Evolutionary conservation across 2,329 filamentous ascomycete genomes (phyloP).

Genomic region (Pseudovirgaria hyperparasitica): DNA sequence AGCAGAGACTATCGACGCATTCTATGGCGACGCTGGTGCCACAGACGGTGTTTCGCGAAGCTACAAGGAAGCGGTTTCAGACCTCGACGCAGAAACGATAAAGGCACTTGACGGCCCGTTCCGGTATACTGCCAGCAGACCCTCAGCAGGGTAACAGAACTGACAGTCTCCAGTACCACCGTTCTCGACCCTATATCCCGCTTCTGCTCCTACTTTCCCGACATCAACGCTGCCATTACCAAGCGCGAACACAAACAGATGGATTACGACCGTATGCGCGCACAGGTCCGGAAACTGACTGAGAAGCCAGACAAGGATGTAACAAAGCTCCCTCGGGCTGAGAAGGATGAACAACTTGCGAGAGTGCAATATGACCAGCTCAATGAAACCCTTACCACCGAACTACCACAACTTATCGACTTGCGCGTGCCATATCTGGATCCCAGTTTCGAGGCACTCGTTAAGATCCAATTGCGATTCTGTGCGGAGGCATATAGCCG

Average conservation of each 20-base stretch:
- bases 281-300: conserved; percentile 90
- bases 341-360: conserved; percentile 93
- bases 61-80: conserved; percentile 97
- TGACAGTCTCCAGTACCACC: conserved; percentile 49
- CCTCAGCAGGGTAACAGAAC: conserved; percentile 8
- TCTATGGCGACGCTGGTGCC: conserved; percentile 92
- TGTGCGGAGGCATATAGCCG: conserved; percentile 94
- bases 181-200: conserved; percentile 90
- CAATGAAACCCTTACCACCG: conserved; percentile 87
- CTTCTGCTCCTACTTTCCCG: conserved; percentile 97
- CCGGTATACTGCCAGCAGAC: conserved; percentile 39
- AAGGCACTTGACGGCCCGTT: conserved; percentile 96
- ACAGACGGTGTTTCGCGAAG: conserved; percentile 90
- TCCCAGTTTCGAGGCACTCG: conserved; percentile 90
- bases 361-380: conserved; percentile 89
- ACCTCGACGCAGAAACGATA: conserved; percentile 95
- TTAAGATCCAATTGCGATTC: conserved; percentile 96
- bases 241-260: conserved; percentile 97
- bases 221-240: conserved; percentile 97
- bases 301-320: conserved; percentile 99
- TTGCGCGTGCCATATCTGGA: conserved; percentile 94
- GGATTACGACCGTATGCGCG: conserved; percentile 91
- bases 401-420: conserved; percentile 92
- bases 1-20: conserved; percentile 97
- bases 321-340: conserved; percentile 86